Percentiles rank a stretch among this genome's conserved stretches.
Conservation (phyloP, 2,329 filamentous ascomycete genomes). For the Cercospora sojina region DNA sequence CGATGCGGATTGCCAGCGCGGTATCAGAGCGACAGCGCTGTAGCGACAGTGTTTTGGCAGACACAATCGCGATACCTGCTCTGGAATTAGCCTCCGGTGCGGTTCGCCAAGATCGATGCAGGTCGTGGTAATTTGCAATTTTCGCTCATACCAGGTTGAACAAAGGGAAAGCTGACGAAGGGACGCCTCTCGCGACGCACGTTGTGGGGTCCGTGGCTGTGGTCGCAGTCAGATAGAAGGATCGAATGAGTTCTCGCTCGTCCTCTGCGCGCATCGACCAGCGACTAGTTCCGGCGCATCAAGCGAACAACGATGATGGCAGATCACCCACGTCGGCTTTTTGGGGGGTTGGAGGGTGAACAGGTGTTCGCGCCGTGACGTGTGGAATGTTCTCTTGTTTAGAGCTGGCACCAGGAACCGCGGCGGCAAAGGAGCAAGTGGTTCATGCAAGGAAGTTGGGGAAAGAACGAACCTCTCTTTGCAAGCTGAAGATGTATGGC, state of each 20-base stretch:
- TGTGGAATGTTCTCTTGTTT: slow-evolving; percentile 27
- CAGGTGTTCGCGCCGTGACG: slow-evolving; percentile 26
- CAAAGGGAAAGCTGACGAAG: slow-evolving; percentile 28
- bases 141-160: slow-evolving; percentile 28
- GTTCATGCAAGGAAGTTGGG: slow-evolving; percentile 29
- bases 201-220: slow-evolving; percentile 26
- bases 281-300: slow-evolving; percentile 20
- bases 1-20: slow-evolving; percentile 32
- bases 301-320: slow-evolving; percentile 16
- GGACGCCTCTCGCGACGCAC: slow-evolving; percentile 25
- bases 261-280: slow-evolving; percentile 20
- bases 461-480: slow-evolving; percentile 29
- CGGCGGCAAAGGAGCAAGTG: slow-evolving; percentile 24
- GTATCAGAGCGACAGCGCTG: slow-evolving; percentile 32
- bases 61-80: slow-evolving; percentile 27
- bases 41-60: slow-evolving; percentile 32
- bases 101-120: slow-evolving; percentile 21
- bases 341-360: slow-evolving; percentile 19
- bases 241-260: slow-evolving; percentile 19
- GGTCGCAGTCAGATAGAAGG: slow-evolving; percentile 27
- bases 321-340: slow-evolving; percentile 21
- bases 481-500: slow-evolving; percentile 22
- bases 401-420: slow-evolving; percentile 24
- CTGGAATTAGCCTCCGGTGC: slow-evolving; percentile 27
- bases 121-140: slow-evolving; percentile 23